Evolutionary conservation across 257 asterid species (phyloP).

Genomic region (Solanum bukasovii): DNA sequence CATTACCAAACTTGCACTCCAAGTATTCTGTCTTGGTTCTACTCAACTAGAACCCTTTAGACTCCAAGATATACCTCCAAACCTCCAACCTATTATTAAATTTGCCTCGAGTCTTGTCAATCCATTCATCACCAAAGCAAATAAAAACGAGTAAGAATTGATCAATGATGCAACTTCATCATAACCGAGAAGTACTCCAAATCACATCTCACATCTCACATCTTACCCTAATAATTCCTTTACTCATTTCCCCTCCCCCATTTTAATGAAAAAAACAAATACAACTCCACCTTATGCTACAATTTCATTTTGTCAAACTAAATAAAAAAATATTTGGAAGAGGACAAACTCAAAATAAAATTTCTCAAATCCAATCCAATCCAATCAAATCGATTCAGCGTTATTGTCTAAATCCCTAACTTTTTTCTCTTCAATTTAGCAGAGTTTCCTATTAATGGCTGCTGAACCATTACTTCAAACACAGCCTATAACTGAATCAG

Average conservation of each 20-base stretch:
- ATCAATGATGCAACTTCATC: no score
- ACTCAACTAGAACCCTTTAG: not conserved
- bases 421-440: not conserved
- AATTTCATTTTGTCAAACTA: not conserved
- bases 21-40: not conserved
- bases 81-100: no score
- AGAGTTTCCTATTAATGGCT: not conserved
- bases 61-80: not conserved
- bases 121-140: no score
- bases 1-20: not conserved
- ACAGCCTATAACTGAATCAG: not conserved
- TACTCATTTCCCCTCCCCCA: not conserved
- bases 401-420: not conserved
- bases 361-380: not conserved
- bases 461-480: not conserved
- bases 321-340: not conserved
- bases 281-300: no score
- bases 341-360: not conserved
- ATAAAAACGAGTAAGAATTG: no score
- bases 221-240: not conserved
- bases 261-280: not conserved
- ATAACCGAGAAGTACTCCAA: no score
- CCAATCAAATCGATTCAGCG: not conserved
- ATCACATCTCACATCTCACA: no score
- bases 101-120: no score